phyloP scores from a whole-genome alignment of 73 alveolate species.

The Stentor roeselii region DNA sequence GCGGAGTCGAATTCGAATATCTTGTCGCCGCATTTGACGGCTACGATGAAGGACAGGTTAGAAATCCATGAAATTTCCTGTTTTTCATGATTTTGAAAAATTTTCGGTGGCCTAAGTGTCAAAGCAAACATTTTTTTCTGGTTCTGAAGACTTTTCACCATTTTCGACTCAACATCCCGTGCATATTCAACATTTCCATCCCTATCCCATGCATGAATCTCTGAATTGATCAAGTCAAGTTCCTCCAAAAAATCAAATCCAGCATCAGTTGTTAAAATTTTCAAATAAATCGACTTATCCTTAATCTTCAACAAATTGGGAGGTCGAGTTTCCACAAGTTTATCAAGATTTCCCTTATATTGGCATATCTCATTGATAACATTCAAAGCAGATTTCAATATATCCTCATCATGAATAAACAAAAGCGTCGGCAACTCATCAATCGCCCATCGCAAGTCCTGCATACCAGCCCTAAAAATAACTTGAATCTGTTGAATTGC shows the following conservation, averaged over 20 bases:
- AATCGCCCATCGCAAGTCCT: slow-evolving; percentile 12
- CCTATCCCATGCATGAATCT: neutral
- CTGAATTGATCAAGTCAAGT: neutral
- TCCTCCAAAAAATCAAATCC: neutral
- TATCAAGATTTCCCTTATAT: neutral
- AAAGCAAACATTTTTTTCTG: neutral
- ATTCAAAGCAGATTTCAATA: neutral
- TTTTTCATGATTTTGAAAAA: neutral
- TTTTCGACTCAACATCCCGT: neutral
- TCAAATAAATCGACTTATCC: neutral
- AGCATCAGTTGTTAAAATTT: neutral
- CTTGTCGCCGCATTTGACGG: neutral
- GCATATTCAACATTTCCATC: slow-evolving; percentile 2
- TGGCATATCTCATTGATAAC: slow-evolving; percentile 2
- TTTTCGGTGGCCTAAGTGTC: neutral
- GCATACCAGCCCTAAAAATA: slow-evolving; percentile 12
- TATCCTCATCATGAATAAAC: neutral
- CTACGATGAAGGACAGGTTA: neutral
- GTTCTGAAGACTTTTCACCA: neutral
- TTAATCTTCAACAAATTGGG: neutral
- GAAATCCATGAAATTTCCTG: neutral
- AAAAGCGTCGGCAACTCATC: neutral
- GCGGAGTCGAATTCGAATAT: neutral
- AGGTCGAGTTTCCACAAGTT: neutral
- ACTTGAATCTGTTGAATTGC: neutral